A percentile compares a stretch with the other conserved stretches of the same genome.
phyloP scores from a whole-genome alignment of 257 asterid genomes.

The Oldenlandia corymbosa region DNA sequence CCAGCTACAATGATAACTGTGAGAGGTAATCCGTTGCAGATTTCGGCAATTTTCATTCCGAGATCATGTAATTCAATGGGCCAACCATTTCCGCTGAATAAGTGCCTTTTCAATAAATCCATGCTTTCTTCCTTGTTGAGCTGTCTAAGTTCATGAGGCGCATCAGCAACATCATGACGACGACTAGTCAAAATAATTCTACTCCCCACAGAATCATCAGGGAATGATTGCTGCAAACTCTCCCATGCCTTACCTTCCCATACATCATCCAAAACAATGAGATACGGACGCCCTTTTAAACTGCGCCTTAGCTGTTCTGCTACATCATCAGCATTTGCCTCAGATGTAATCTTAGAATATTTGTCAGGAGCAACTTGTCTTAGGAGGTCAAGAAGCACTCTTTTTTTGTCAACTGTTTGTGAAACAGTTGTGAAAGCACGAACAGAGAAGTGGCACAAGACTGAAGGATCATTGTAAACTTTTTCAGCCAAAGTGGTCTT shows the following conservation, averaged over 20 bases:
- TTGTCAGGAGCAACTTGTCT: not conserved
- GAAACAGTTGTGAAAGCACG: not conserved
- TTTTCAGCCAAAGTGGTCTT: not conserved
- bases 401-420: not conserved
- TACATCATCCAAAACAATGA: not conserved
- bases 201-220: not conserved
- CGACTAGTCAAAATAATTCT: conserved; percentile 5
- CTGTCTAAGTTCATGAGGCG: not conserved
- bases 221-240: not conserved
- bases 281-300: not conserved
- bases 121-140: not conserved
- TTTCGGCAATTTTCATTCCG: not conserved
- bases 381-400: not conserved
- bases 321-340: not conserved
- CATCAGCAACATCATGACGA: not conserved
- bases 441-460: not conserved
- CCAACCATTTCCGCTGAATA: not conserved
- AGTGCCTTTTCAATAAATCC: not conserved
- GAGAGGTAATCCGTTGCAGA: not conserved
- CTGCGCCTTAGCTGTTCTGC: not conserved
- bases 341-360: not conserved
- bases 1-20: not conserved
- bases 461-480: not conserved
- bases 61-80: not conserved
- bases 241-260: not conserved